Percentiles rank a stretch among this genome's conserved stretches.
phyloP scores from a whole-genome alignment of 2,329 filamentous ascomycete species.

The Penicillium corylophilum region DNA sequence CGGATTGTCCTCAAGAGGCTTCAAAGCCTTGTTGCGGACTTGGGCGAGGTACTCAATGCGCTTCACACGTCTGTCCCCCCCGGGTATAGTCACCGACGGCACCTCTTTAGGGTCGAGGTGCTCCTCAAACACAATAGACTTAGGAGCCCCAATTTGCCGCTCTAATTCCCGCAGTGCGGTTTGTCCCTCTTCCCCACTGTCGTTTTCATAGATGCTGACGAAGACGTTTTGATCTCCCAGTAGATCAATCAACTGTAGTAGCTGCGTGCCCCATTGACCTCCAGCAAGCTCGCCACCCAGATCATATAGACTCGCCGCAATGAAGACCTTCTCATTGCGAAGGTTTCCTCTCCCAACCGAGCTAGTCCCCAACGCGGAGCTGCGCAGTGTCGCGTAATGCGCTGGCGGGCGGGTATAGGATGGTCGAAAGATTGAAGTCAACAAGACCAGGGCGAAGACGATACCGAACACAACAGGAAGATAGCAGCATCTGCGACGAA shows the following conservation, averaged over 20 bases:
- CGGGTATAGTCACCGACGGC: slow-evolving; percentile 61
- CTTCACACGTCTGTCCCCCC: slow-evolving; percentile 64
- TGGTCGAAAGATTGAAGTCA: slow-evolving; percentile 52
- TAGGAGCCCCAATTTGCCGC: slow-evolving; percentile 49
- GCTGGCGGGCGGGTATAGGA: slow-evolving; percentile 56
- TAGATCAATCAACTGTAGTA: slow-evolving; percentile 63
- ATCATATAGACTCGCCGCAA: slow-evolving; percentile 70
- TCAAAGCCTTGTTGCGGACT: slow-evolving; percentile 68
- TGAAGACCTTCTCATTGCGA: slow-evolving; percentile 67
- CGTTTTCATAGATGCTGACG: slow-evolving; percentile 72
- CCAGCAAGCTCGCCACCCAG: slow-evolving; percentile 58
- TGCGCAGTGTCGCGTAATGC: slow-evolving; percentile 49
- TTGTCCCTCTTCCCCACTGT: slow-evolving; percentile 59
- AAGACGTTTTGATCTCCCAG: slow-evolving; percentile 68
- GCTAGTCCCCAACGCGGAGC: slow-evolving; percentile 27
- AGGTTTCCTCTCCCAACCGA: slow-evolving; percentile 50
- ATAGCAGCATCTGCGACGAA: slow-evolving; percentile 34
- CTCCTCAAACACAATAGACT: slow-evolving; percentile 59
- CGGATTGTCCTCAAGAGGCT: slow-evolving; percentile 56
- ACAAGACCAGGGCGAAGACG: slow-evolving; percentile 36
- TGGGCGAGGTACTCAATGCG: slow-evolving; percentile 72
- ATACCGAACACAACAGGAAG: slow-evolving; percentile 27
- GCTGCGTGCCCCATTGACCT: slow-evolving; percentile 62
- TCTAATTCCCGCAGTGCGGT: slow-evolving; percentile 56
- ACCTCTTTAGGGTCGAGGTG: slow-evolving; percentile 58